phyloP scores from a whole-genome alignment of 441 rosid genomes.

The Populus tomentosa region DNA sequence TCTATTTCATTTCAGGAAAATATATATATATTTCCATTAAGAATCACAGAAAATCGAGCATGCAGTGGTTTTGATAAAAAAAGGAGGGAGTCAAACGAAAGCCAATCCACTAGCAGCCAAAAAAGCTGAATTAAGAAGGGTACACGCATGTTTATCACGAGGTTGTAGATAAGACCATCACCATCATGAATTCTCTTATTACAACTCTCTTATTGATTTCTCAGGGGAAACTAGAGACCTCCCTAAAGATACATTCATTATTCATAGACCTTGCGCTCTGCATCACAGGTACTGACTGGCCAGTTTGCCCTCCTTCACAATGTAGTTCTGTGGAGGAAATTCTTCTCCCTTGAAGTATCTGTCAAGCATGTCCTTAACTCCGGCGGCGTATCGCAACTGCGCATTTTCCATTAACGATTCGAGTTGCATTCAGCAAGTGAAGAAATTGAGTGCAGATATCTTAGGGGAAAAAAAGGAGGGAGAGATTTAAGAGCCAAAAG shows the following conservation, averaged over 20 bases:
- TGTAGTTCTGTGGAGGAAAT: constrained; percentile 70
- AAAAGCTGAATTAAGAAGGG: no score
- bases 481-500: background rate
- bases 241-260: background rate
- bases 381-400: constrained; percentile 88
- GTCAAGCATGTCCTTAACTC: constrained; percentile 86
- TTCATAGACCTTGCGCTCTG: background rate
- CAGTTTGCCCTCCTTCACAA: constrained; percentile 75
- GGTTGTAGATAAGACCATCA: no score
- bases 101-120: no score
- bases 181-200: background rate
- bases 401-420: constrained; percentile 5
- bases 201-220: background rate
- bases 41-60: no score
- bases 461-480: background rate
- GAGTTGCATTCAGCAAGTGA: background rate
- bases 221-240: background rate
- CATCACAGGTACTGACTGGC: constrained; percentile 74
- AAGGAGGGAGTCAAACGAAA: no score
- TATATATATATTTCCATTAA: no score
- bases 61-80: no score
- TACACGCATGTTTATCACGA: no score
- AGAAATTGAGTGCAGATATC: background rate
- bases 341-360: constrained; percentile 89
- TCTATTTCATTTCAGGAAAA: no score